Evolutionary conservation across 148 eudicot species (phyloP), one percentile per base, ranked within the genome.

Genomic region (Rhododendron simsii): DNA sequence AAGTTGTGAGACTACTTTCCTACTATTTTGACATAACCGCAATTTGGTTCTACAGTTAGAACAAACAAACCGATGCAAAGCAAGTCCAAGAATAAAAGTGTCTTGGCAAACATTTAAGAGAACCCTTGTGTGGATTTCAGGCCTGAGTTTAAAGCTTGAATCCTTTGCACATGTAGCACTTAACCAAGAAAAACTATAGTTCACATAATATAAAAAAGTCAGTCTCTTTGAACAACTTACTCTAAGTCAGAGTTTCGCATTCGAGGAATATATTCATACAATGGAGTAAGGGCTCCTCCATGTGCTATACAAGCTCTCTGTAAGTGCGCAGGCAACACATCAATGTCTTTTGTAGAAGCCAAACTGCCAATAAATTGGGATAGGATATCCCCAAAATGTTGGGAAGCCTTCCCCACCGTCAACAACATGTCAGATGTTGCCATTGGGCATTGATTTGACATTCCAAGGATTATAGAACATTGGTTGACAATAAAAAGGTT

Each of bases 301-400:
- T 95, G 94, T 83, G 86, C 95, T 89, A 98, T 95, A 87, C 99
- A 98, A 81, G 98, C 98, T 91, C 93, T 92, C 89, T 85, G 87
- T 83, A 94, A 89, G 87, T 91, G 96, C 57, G 91, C 81, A 84
- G 98, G 98, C 84, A 98, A 86, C 53, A 85, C 90, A 44, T 89
- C 89, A 81, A 98, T 85, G 81, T 86, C 90, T 79, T 47, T 87
- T 14, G 85, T 89, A 57, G 96, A 95, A 83, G 94, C 95, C 90
- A 98, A 88, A 83, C 88, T 91, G 63, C 92, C 94, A 88, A 93
- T 90, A 89, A 95, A 98, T 83, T 90, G 91, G 80, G 94, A 93
- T 73, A 98, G 91, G 87, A 98, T 91, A 89, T 95, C 96, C 82
- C 98, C 99, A 88, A 98, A 98, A 88, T 98, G 97, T 90, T 95